Conservation (phyloP, 495 filamentous ascomycete species). For the Aspergillus leporis region DNA sequence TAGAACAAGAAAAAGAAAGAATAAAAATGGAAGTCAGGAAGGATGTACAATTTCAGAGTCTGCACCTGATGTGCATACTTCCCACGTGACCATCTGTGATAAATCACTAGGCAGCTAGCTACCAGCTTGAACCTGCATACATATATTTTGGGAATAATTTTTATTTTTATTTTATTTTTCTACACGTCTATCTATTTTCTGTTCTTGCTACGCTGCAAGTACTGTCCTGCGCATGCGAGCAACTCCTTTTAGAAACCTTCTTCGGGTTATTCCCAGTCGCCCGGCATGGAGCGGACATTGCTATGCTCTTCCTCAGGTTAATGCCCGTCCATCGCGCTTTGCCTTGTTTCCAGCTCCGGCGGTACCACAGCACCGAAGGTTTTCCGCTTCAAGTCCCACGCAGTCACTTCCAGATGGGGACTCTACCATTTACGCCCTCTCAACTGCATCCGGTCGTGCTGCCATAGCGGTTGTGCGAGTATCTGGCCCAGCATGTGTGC, state of each 20-base stretch:
- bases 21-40: too few relatives aligned
- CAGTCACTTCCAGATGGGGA: conserved; percentile 34
- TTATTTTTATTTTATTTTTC: not conserved
- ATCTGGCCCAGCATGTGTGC: conserved; percentile 74
- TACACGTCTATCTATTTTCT: not conserved
- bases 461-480: conserved; percentile 91
- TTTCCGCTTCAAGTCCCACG: conserved; percentile 22
- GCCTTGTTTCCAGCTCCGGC: conserved; percentile 9
- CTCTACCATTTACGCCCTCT: conserved; percentile 87
- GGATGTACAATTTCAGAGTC: too few relatives aligned
- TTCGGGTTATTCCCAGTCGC: conserved; percentile 30
- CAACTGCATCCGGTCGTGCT: conserved; percentile 80
- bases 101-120: too few relatives aligned
- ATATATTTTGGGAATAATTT: not conserved
- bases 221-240: conserved; percentile 36
- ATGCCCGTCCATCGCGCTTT: conserved; percentile 16
- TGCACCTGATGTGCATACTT: too few relatives aligned
- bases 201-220: not conserved
- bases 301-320: conserved; percentile 10
- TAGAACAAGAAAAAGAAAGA: too few relatives aligned
- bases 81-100: not conserved
- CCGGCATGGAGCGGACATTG: conserved; percentile 22
- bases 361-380: conserved; percentile 19
- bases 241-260: conserved; percentile 21
- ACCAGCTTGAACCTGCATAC: too few relatives aligned